Evolutionary conservation across 768 basidiomycete genomes (phyloP).

Genomic region (Mycena chlorophos): DNA sequence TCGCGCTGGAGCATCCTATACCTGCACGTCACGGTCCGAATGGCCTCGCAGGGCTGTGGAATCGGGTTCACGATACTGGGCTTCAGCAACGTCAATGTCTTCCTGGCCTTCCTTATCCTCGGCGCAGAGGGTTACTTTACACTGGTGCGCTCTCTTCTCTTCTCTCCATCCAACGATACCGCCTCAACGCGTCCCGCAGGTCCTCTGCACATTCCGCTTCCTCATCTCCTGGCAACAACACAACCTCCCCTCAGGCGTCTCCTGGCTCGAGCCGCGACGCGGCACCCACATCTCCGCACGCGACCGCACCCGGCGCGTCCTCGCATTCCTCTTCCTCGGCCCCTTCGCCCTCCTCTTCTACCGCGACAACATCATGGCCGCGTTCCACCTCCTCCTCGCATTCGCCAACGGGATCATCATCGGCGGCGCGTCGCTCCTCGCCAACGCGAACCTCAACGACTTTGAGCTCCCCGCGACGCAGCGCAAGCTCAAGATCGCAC

Average conservation of each 20-base stretch:
- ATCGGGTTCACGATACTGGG: conserved; percentile 10
- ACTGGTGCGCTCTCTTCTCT: conserved; percentile 1
- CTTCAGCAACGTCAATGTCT: conserved; percentile 4
- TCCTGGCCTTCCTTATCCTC: conserved; percentile 13
- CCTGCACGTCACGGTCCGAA: conserved; percentile 14
- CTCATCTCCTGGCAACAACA: conserved; percentile 19
- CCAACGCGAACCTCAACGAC: neutral
- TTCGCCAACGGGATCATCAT: neutral
- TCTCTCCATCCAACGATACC: neutral
- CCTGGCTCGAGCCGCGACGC: neutral
- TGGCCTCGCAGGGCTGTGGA: conserved; percentile 12
- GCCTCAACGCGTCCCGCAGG: neutral
- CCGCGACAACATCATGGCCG: neutral
- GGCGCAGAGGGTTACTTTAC: conserved; percentile 17
- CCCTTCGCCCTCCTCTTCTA: neutral
- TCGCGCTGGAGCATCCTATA: conserved; percentile 12
- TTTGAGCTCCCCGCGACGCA: neutral
- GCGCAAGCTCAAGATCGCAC: neutral
- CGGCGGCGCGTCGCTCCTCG: neutral
- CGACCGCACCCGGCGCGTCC: neutral
- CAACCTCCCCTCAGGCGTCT: conserved; percentile 7
- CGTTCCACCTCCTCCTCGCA: neutral
- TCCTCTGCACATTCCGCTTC: conserved; percentile 19
- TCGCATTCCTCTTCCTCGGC: neutral
- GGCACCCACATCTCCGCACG: neutral